Conservation (phyloP, 495 filamentous ascomycete genomes). For the Xylaria flabelliformis region DNA sequence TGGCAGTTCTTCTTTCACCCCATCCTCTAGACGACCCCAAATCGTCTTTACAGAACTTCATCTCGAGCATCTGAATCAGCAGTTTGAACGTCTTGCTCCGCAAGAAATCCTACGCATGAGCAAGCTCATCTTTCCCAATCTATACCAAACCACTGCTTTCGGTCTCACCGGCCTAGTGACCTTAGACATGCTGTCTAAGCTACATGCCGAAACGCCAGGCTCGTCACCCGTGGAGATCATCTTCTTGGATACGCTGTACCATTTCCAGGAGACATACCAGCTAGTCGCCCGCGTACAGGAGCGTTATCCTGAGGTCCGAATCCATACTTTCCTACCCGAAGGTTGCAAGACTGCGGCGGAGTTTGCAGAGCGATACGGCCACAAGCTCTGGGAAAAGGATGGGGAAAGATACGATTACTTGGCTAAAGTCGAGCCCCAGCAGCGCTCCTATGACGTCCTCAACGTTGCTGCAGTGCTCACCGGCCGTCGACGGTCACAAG, state of each 20-base stretch:
- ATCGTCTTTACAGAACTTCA: conserved; percentile 87
- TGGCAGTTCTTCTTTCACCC: background rate
- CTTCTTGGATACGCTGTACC: conserved; percentile 93
- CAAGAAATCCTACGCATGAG: conserved; percentile 88
- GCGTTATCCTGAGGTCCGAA: conserved; percentile 73
- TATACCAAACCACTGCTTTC: conserved; percentile 94
- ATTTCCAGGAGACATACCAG: conserved; percentile 85
- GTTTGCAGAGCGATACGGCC: conserved; percentile 79
- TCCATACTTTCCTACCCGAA: conserved; percentile 87
- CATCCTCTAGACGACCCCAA: conserved; percentile 50
- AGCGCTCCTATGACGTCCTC: conserved; percentile 85
- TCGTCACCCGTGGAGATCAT: conserved; percentile 75
- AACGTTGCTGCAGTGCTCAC: conserved; percentile 89
- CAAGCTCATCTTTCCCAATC: conserved; percentile 82
- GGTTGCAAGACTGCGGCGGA: conserved; percentile 70
- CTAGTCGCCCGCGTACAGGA: conserved; percentile 77
- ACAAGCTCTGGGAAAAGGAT: conserved; percentile 83
- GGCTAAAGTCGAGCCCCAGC: conserved; percentile 92
- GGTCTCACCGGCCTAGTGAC: conserved; percentile 90
- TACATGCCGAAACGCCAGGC: conserved; percentile 70
- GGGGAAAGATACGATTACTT: conserved; percentile 90
- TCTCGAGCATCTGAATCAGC: conserved; percentile 84
- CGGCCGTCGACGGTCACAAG: conserved; percentile 85
- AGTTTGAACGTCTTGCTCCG: conserved; percentile 75
- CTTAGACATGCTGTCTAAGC: conserved; percentile 88